A percentile compares a stretch with the other conserved stretches of the same genome.
Conservation (phyloP, 202 grass and related monocot genomes). For the Digitaria exilis region DNA sequence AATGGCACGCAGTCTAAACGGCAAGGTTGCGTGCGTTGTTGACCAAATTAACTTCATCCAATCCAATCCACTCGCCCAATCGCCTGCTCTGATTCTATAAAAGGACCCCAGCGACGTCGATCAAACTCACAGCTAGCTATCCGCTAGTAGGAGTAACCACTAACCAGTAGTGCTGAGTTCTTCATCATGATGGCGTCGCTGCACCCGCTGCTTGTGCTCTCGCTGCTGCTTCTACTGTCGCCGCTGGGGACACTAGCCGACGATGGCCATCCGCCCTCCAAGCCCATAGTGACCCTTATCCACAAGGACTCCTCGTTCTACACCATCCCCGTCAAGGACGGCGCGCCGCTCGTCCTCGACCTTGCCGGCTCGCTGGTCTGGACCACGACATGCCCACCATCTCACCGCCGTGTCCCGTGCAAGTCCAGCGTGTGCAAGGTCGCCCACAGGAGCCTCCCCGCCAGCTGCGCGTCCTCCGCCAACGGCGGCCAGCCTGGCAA, state of each 20-base stretch:
- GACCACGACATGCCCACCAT: conserved; percentile 9
- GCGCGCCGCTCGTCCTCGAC: conserved; percentile 45
- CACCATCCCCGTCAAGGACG: conserved; percentile 39
- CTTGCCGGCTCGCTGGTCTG: conserved; percentile 52
- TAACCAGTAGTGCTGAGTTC: no score
- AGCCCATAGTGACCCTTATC: conserved; percentile 41
- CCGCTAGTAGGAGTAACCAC: no score
- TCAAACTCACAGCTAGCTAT: background rate
- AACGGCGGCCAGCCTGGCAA: background rate
- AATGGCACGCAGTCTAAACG: background rate
- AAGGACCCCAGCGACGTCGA: background rate
- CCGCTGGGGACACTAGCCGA: background rate
- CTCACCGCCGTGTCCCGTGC: conserved; percentile 24
- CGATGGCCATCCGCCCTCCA: background rate
- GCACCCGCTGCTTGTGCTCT: background rate
- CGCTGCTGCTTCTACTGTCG: background rate
- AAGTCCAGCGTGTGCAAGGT: background rate
- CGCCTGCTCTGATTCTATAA: background rate
- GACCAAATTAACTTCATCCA: background rate
- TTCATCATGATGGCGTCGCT: background rate
- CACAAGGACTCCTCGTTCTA: conserved; percentile 50
- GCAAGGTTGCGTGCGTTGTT: background rate
- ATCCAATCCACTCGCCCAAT: background rate
- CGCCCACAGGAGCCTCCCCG: background rate
- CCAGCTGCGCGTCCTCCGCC: background rate